Conservation (phyloP, 2,329 filamentous ascomycete species). For the Pseudogymnoascus verrucosus region DNA sequence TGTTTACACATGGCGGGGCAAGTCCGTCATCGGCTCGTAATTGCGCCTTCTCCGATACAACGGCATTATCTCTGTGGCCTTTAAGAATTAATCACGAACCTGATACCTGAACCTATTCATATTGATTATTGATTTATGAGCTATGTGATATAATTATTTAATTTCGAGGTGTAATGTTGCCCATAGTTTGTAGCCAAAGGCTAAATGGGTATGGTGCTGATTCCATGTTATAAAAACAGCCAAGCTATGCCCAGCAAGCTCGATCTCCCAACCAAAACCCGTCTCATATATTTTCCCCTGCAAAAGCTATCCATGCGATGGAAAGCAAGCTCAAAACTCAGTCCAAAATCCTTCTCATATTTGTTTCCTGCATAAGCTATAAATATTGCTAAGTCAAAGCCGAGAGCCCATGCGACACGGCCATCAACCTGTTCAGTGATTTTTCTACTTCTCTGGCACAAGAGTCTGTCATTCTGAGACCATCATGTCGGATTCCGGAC, state of each 20-base stretch:
- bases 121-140: not conserved
- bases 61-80: not conserved
- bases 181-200: not conserved
- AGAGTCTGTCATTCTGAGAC: conserved; percentile 14
- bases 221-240: not conserved
- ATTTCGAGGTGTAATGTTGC: not conserved
- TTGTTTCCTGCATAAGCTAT: not conserved
- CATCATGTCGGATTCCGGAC: conserved; percentile 14
- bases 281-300: not conserved
- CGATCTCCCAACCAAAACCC: not conserved
- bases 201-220: not conserved
- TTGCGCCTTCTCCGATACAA: conserved; percentile 5
- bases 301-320: not conserved
- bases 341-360: not conserved
- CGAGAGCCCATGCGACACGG: not conserved
- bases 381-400: not conserved
- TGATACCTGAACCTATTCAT: not conserved
- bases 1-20: not conserved
- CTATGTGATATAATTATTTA: not conserved
- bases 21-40: conserved; percentile 6
- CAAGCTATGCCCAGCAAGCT: not conserved
- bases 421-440: not conserved
- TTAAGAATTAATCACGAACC: not conserved
- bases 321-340: not conserved
- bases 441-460: not conserved